Conservation (phyloP, 2,329 filamentous ascomycete genomes). For the Pseudogymnoascus destructans region DNA sequence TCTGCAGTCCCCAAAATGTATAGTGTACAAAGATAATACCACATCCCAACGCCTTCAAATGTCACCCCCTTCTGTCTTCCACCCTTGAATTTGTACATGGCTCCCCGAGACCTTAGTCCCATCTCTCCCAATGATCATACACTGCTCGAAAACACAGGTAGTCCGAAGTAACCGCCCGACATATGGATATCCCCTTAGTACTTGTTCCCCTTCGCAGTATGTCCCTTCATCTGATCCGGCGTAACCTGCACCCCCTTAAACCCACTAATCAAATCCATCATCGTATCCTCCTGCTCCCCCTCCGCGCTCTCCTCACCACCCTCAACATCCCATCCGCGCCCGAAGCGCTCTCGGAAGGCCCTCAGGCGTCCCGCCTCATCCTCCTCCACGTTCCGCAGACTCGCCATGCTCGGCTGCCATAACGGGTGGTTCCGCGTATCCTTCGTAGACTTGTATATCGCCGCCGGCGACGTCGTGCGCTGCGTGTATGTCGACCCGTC, state of each 20-base stretch:
- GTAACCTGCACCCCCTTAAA: constrained; percentile 24
- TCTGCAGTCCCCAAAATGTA: neutral
- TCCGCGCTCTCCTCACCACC: constrained; percentile 25
- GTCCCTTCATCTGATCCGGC: constrained; percentile 26
- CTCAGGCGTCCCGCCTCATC: constrained; percentile 87
- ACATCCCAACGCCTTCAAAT: constrained; percentile 7
- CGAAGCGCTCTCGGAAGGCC: constrained; percentile 76
- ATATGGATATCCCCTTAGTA: constrained; percentile 18
- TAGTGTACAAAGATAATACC: constrained; percentile 9
- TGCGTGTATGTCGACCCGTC: constrained; percentile 78
- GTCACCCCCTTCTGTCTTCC: neutral
- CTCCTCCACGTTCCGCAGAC: constrained; percentile 76
- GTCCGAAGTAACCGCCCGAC: neutral
- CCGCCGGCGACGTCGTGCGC: constrained; percentile 60
- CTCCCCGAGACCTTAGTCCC: constrained; percentile 10
- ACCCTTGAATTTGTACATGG: constrained; percentile 24
- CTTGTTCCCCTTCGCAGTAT: constrained; percentile 27
- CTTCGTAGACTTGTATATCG: constrained; percentile 50
- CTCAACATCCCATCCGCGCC: constrained; percentile 63
- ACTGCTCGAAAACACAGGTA: neutral
- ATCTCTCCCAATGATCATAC: constrained; percentile 7
- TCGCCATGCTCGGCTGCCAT: constrained; percentile 79
- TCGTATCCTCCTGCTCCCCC: constrained; percentile 35
- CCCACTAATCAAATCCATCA: constrained; percentile 44
- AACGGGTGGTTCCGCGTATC: constrained; percentile 80